Evolutionary conservation across 2,329 filamentous ascomycete species (phyloP), one percentile per base, ranked within the genome.

Genomic region (Alternaria burnsii): DNA sequence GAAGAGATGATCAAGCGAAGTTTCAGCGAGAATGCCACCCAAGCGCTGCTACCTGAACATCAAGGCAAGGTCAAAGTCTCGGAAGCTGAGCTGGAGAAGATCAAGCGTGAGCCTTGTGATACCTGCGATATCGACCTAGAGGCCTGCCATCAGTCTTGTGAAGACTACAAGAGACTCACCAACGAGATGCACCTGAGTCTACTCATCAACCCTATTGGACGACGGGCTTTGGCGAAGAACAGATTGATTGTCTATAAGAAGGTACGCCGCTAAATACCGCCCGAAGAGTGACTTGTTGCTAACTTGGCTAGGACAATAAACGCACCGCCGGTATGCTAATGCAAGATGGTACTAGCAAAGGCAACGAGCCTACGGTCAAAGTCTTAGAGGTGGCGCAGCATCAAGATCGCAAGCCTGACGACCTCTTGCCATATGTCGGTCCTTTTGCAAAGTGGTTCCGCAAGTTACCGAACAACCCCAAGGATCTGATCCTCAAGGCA

Each of bases 1-100:
- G 95, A 99, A 78, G 95, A 99, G 80, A 99, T 99, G 95, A 99
- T 99, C 83, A 99, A 99, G 85, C 91, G 95, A 67, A 97, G 94
- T 78, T 99, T 99, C 83, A 97, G 94, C 53, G 95, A 99, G 78
- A 95, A 99, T 79, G 94, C 94, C 24, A 98, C 94, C 0, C 95
- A 99, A 75, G 94, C 96, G 63, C 81, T 98, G 12, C 83, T 98
- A 1, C 95, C 95, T 0, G 94, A 98, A 78, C 94, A 98, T 71
- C 94, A 99, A 79, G 97, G 97, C 79, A 91, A 93, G 59, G 93
- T 99, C 62, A 93, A 94, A 76, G 70, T 97, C 3, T 96, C 94
- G 0, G 94, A 99, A 77, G 94, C 92, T 4, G 94, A 96, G 80
- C 81, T 99, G 57, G 93, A 89, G 55, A 97, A 94, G 80, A 88